phyloP scores from a whole-genome alignment of 176 grass and related monocot genomes.

The Aegilops longissima region DNA sequence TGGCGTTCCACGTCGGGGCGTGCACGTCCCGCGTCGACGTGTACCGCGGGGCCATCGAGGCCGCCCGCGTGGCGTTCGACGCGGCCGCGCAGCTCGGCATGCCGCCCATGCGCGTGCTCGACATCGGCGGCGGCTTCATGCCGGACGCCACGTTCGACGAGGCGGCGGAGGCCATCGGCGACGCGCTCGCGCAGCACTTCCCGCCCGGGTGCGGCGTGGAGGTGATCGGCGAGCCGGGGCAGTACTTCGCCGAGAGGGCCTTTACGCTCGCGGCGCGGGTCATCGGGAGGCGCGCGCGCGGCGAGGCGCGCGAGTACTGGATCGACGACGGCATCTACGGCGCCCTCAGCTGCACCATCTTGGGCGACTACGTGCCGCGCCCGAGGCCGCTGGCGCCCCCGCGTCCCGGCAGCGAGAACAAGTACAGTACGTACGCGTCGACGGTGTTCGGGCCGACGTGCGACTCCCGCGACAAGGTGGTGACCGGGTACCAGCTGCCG shows the following conservation, averaged over 20 bases:
- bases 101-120: constrained; percentile 2
- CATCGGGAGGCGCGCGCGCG: neutral
- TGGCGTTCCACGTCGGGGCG: constrained; percentile 7
- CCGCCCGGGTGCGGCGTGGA: neutral
- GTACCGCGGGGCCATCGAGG: neutral
- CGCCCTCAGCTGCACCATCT: neutral
- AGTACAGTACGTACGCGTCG: neutral
- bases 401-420: neutral
- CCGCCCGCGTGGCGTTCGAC: neutral
- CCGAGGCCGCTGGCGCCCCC: neutral
- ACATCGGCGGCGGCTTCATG: constrained; percentile 3
- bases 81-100: neutral
- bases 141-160: neutral
- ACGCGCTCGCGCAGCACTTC: neutral
- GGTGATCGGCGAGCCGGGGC: neutral
- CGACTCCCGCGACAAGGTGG: neutral
- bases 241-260: neutral
- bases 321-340: constrained; percentile 10
- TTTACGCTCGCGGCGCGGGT: neutral
- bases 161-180: neutral
- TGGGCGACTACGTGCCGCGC: neutral
- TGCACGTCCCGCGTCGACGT: neutral
- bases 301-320: constrained; percentile 5
- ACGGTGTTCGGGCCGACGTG: constrained; percentile 1
- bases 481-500: neutral